Conservation (phyloP, 176 grass and related monocot genomes). For the Rhynchospora tenuis region DNA sequence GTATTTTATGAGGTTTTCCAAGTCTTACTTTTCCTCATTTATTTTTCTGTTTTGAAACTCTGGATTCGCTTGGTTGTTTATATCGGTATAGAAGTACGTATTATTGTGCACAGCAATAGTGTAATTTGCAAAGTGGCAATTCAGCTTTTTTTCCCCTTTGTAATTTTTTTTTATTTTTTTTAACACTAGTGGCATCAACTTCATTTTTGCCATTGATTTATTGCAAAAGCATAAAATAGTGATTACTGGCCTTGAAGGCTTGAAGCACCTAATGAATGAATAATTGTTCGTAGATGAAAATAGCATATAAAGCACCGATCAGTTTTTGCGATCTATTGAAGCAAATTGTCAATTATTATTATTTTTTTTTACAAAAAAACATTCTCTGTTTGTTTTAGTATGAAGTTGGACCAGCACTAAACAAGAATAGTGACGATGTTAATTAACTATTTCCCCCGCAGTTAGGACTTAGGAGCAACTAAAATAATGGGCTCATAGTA, state of each 20-base stretch:
- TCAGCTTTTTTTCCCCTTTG: not conserved
- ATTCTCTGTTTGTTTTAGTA: no score
- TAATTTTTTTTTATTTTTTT: not conserved
- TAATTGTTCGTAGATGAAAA: not conserved
- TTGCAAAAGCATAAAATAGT: not conserved
- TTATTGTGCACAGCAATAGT: slow-evolving; percentile 4
- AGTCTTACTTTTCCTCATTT: not conserved
- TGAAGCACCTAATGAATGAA: not conserved
- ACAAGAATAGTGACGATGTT: no score
- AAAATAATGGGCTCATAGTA: no score
- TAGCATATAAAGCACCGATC: no score
- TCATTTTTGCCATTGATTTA: not conserved
- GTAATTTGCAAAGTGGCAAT: slow-evolving; percentile 14
- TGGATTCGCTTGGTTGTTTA: slow-evolving; percentile 19
- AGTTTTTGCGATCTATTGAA: no score
- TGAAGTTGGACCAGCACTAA: no score
- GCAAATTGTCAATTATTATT: no score
- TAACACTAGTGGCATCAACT: not conserved
- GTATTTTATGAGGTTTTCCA: not conserved
- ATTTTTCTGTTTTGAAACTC: not conserved
- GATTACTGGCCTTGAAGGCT: no score
- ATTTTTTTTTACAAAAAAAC: no score
- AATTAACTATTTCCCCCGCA: no score
- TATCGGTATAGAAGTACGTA: slow-evolving; percentile 18
- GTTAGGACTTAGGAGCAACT: no score